Conservation (phyloP, 352 stramenopile species). For the Phytophthora aleatoria region DNA sequence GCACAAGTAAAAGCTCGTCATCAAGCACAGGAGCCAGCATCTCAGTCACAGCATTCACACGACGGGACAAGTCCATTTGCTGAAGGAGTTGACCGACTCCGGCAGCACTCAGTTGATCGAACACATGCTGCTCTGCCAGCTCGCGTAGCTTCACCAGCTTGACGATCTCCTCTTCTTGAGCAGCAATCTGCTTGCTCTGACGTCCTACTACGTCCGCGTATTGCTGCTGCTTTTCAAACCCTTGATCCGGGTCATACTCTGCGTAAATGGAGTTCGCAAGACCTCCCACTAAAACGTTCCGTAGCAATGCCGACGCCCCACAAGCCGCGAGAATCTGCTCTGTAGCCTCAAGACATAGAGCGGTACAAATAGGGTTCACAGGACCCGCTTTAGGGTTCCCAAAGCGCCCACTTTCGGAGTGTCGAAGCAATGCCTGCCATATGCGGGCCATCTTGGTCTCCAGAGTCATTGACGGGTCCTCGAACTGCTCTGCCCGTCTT, state of each 20-base stretch:
- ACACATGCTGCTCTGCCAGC: constrained; percentile 25
- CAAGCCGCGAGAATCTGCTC: constrained; percentile 41
- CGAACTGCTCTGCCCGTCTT: constrained; percentile 17
- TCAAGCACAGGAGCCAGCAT: constrained; percentile 55
- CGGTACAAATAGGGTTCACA: constrained; percentile 64
- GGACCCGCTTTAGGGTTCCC: constrained; percentile 20
- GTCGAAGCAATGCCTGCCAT: constrained; percentile 63
- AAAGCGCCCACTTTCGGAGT: constrained; percentile 64
- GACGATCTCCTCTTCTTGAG: constrained; percentile 27
- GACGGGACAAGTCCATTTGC: constrained; percentile 40
- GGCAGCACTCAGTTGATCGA: constrained; percentile 37
- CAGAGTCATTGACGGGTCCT: constrained; percentile 29
- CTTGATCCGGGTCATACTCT: constrained; percentile 46
- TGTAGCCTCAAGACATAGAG: constrained; percentile 59
- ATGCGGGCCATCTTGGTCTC: constrained; percentile 59
- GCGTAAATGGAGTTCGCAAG: constrained; percentile 70
- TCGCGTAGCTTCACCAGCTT: constrained; percentile 29
- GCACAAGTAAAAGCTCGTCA: constrained; percentile 58
- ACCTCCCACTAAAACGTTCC: constrained; percentile 53
- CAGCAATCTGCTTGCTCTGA: constrained; percentile 29
- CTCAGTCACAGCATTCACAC: constrained; percentile 42
- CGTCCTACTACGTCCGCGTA: constrained; percentile 45
- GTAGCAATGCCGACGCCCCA: constrained; percentile 44
- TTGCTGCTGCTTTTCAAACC: constrained; percentile 42
- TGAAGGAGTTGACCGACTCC: constrained; percentile 35